These are phyloP conservation scores for Cupressus sempervirens DNA, from an alignment of 75 land plant species.

Conservation along the genomic window DNA sequence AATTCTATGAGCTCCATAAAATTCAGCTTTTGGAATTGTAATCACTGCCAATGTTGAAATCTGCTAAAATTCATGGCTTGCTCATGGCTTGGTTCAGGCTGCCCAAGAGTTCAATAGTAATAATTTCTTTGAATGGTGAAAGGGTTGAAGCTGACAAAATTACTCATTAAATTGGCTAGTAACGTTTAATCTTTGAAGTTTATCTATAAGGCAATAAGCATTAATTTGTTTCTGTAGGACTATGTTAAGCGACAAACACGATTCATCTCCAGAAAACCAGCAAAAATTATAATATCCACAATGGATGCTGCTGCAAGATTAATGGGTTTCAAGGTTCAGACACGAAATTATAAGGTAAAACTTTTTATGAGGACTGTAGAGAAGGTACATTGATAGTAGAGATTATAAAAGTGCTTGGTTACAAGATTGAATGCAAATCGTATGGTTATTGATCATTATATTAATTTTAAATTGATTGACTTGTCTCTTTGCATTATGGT, in stretches of 20 bases:
- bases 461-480: background rate
- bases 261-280: constrained; percentile 77
- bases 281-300: constrained; percentile 61
- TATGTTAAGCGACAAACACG: constrained; percentile 86
- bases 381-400: background rate
- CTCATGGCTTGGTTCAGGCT: background rate
- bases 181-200: background rate
- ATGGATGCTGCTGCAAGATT: constrained; percentile 69
- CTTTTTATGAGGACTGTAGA: background rate
- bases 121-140: background rate
- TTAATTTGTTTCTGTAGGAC: constrained; percentile 41
- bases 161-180: background rate
- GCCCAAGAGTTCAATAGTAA: background rate
- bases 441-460: background rate
- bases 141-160: background rate
- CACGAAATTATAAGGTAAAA: constrained; percentile 79
- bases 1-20: background rate
- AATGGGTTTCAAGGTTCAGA: constrained; percentile 70
- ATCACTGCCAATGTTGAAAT: background rate
- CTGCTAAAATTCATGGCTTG: background rate
- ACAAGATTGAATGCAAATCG: background rate
- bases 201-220: background rate
- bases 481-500: background rate
- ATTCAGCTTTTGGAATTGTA: background rate
- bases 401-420: background rate